Conservation (phyloP, 257 asterid species). For the Thymus mandschuricus region DNA sequence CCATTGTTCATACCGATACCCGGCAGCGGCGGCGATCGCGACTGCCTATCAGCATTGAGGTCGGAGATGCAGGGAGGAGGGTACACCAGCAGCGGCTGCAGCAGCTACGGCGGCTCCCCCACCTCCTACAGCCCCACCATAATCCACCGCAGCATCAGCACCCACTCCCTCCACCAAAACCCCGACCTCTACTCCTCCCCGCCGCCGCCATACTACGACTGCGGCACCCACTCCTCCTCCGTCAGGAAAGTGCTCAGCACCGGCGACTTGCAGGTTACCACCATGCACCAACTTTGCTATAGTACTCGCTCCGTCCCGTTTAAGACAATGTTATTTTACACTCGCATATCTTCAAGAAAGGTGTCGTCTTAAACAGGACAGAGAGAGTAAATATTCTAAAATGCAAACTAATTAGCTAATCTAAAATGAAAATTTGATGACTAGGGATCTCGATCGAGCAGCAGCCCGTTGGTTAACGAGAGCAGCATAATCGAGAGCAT, state of each 20-base stretch:
- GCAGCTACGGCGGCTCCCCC: slow-evolving; percentile 74
- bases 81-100: slow-evolving; percentile 66
- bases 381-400: too few species aligned
- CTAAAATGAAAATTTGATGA: not conserved
- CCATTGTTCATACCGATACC: slow-evolving; percentile 54
- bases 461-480: slow-evolving; percentile 56
- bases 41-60: slow-evolving; percentile 50
- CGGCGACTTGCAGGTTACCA: slow-evolving; percentile 64
- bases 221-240: slow-evolving; percentile 38
- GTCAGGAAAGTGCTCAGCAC: slow-evolving; percentile 67
- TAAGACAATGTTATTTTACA: too few species aligned
- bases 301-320: too few species aligned
- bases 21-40: slow-evolving; percentile 30
- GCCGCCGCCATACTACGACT: slow-evolving; percentile 46
- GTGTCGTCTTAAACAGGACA: too few species aligned
- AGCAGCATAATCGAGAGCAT: slow-evolving; percentile 73
- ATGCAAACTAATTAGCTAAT: too few species aligned
- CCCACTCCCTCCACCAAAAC: slow-evolving; percentile 61
- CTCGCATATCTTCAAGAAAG: too few species aligned
- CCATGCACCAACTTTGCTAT: not conserved
- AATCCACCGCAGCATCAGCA: slow-evolving; percentile 69
- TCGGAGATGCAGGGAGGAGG: slow-evolving; percentile 53
- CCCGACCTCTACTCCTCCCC: slow-evolving; percentile 50
- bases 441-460: slow-evolving; percentile 53
- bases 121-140: slow-evolving; percentile 39